A percentile compares a stretch with the other conserved stretches of the same genome.
Conservation (phyloP, 192 early-diverging fungal genomes). For the Mortierella claussenii region DNA sequence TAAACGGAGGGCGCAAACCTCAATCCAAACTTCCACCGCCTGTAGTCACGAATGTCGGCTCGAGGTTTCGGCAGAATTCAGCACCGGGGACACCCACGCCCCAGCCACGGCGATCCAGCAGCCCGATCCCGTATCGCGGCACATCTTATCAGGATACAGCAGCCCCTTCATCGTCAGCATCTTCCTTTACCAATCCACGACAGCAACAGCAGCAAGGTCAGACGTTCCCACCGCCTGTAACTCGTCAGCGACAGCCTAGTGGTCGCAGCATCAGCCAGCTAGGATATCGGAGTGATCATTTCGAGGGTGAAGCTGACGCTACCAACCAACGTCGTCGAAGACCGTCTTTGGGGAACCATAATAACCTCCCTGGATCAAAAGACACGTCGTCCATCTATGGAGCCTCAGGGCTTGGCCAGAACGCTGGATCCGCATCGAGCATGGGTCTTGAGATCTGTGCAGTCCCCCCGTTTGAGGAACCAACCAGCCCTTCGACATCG, state of each 20-base stretch:
- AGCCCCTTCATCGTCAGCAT: background rate
- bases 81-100: constrained; percentile 9
- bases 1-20: background rate
- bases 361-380: background rate
- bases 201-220: background rate
- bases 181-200: too few species aligned
- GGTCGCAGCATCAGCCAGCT: constrained; percentile 10
- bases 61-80: constrained; percentile 12
- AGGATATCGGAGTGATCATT: constrained; percentile 4
- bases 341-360: constrained; percentile 4
- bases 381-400: constrained; percentile 9
- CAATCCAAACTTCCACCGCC: constrained; percentile 38
- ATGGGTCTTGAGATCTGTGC: constrained; percentile 4
- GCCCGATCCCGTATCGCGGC: background rate
- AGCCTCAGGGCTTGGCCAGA: background rate
- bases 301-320: background rate
- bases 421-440: constrained; percentile 4
- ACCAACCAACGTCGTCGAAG: constrained; percentile 1
- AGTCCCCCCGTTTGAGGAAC: constrained; percentile 5
- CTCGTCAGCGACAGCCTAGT: constrained; percentile 7
- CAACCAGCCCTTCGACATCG: constrained; percentile 27
- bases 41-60: constrained; percentile 16
- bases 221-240: background rate
- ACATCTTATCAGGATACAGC: background rate
- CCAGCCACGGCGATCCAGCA: constrained; percentile 16